phyloP scores from a whole-genome alignment of 352 stramenopile species.

The Phytophthora capsici region DNA sequence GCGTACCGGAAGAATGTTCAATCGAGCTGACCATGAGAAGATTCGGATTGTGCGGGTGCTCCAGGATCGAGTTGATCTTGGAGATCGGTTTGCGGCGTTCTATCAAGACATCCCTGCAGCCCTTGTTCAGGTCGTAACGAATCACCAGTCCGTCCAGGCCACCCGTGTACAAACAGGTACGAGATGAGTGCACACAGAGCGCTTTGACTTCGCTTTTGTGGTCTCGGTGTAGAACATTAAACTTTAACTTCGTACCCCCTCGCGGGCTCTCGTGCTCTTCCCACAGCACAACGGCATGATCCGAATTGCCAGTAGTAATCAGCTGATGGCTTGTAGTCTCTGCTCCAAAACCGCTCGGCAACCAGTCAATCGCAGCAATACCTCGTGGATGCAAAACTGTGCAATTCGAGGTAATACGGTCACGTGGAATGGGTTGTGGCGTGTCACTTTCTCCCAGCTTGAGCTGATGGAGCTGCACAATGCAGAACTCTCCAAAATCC shows the following conservation, averaged over 20 bases:
- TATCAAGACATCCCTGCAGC: slow-evolving; percentile 48
- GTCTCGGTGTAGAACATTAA: slow-evolving; percentile 69
- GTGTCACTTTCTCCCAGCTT: slow-evolving; percentile 51
- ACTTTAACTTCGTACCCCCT: slow-evolving; percentile 61
- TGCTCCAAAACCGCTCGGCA: slow-evolving; percentile 58
- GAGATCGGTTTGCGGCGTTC: slow-evolving; percentile 83
- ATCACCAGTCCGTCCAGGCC: slow-evolving; percentile 77
- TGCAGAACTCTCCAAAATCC: slow-evolving; percentile 74
- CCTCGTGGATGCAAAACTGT: slow-evolving; percentile 67
- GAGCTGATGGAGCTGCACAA: slow-evolving; percentile 75
- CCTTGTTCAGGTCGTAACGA: slow-evolving; percentile 71
- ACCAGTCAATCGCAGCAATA: slow-evolving; percentile 76
- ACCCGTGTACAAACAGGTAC: slow-evolving; percentile 69
- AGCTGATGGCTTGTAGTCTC: slow-evolving; percentile 55
- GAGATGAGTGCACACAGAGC: slow-evolving; percentile 81
- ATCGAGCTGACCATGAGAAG: slow-evolving; percentile 80
- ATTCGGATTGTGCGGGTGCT: slow-evolving; percentile 86
- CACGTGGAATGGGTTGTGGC: slow-evolving; percentile 52
- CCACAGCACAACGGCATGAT: slow-evolving; percentile 83
- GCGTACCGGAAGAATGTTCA: slow-evolving; percentile 46
- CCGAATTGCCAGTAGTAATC: slow-evolving; percentile 71
- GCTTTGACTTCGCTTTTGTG: slow-evolving; percentile 80
- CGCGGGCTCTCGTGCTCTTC: slow-evolving; percentile 55
- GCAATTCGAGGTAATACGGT: slow-evolving; percentile 66
- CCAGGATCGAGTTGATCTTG: slow-evolving; percentile 85